Base-by-base conservation (phyloP, 2,329 filamentous ascomycete genomes). In the Curvularia eragrostidis region DNA sequence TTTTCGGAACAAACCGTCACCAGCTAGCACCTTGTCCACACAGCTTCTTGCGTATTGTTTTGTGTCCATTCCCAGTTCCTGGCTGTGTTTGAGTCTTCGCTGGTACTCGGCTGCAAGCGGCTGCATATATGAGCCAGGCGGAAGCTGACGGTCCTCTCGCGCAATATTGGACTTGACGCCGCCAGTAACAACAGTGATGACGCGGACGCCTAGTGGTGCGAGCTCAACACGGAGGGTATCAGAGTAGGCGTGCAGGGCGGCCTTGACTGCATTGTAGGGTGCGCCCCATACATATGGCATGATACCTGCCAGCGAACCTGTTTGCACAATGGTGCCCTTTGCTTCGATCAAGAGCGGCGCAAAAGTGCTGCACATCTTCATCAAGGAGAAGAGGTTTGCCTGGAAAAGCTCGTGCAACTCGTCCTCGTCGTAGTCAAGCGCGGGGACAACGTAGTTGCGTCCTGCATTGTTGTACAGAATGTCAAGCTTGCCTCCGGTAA, bases 101-200 rank as follows among this genome's bases (percentile, higher is more conserved):
- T 78, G 73, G 66, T 86, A 87, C 56, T 84, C 81, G 5, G 73
- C 75, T 41, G 80, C 76, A 30, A 87, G 76, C 0, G 84, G 82
- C 21, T 80, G 62, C 67, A 86, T 87, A 21, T 85, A 75, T 0
- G 81, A 84, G 44, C 79, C 77, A 8, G 77, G 72, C 2, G 77
- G 75, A 8, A 88, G 69, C 4, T 73, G 70, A 24, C 84, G 78
- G 13, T 83, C 71, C 5, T 75, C 79, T n/a, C 85, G 79, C 3
- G 84, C 82, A 63, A 88, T 86, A 30, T 84, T 84, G 41, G 81
- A 83, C 68, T 83, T 81, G 30, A 88, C 85, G 9, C 86, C 85
- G 9, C 86, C 86, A 1, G 86, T 88, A 6, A 88, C 74, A 5
- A 83, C 71, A 0, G 75, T 82, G 8, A 82, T 65, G 6, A 83